Conservation (phyloP, 768 basidiomycete genomes). For the Naganishia kalamii region DNA sequence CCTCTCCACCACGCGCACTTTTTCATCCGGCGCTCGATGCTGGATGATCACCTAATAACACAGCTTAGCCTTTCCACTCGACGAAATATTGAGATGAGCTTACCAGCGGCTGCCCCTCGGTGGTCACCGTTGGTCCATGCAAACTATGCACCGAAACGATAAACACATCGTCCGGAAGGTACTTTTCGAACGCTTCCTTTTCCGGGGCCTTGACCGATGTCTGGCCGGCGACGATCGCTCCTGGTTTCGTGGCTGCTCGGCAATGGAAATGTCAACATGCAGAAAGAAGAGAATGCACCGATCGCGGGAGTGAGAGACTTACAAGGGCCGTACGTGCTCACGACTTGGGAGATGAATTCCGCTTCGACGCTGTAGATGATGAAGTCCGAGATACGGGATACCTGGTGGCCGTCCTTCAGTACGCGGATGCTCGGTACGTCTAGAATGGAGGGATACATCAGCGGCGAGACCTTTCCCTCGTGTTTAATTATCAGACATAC, state of each 20-base stretch:
- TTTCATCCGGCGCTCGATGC: slow-evolving; percentile 70
- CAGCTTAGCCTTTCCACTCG: neutral
- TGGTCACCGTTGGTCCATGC: slow-evolving; percentile 84
- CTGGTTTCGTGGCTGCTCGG: slow-evolving; percentile 72
- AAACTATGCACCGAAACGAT: slow-evolving; percentile 92
- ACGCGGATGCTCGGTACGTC: slow-evolving; percentile 61
- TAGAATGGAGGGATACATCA: slow-evolving; percentile 31
- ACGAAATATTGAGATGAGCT: slow-evolving; percentile 29
- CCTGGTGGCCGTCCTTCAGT: slow-evolving; percentile 72
- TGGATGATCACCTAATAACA: slow-evolving; percentile 69
- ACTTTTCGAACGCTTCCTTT: slow-evolving; percentile 74
- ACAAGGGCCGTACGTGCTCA: slow-evolving; percentile 88
- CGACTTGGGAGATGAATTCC: slow-evolving; percentile 74
- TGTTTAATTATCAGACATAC: neutral
- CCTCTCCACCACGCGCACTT: slow-evolving; percentile 69
- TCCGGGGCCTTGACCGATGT: slow-evolving; percentile 97
- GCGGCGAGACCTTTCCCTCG: neutral
- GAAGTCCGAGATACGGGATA: slow-evolving; percentile 82
- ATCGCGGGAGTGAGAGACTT: slow-evolving; percentile 40
- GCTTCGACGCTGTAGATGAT: slow-evolving; percentile 95
- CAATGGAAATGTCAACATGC: neutral
- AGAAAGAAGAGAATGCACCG: neutral
- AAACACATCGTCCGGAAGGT: slow-evolving; percentile 75
- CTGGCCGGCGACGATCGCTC: slow-evolving; percentile 88
- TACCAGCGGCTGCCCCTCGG: slow-evolving; percentile 84